A percentile compares a stretch with the other conserved stretches of the same genome.
Conservation (phyloP, 1,284 basidiomycete genomes). For the Trametes hirsuta region DNA sequence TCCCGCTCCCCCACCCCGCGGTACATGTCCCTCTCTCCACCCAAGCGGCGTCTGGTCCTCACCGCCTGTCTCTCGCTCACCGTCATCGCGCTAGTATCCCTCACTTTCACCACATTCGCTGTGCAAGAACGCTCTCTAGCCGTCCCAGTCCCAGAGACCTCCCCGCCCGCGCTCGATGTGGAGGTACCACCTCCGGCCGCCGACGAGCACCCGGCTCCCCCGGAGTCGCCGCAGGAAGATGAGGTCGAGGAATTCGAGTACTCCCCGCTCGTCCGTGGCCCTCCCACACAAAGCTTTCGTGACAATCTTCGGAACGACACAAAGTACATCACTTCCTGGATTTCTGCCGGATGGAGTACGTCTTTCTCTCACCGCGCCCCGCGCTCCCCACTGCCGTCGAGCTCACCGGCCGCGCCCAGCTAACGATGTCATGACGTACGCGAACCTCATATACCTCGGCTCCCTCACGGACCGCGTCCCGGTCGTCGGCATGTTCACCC, state of each 20-base stretch:
- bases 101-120: constrained; percentile 28
- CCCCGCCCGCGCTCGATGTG: constrained; percentile 27
- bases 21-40: constrained; percentile 15
- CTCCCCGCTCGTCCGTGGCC: constrained; percentile 42
- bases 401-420: constrained; percentile 41
- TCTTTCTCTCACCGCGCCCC: constrained; percentile 6
- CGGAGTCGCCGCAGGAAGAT: constrained; percentile 1
- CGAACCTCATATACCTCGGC: constrained; percentile 70
- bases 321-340: constrained; percentile 70
- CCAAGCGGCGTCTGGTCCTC: constrained; percentile 30
- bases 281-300: constrained; percentile 58
- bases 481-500: constrained; percentile 64
- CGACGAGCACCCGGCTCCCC: constrained; percentile 30
- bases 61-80: constrained; percentile 35
- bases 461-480: constrained; percentile 66
- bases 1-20: constrained; percentile 13
- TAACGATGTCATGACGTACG: constrained; percentile 74
- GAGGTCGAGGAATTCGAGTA: constrained; percentile 20
- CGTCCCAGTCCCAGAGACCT: constrained; percentile 20
- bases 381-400: not conserved
- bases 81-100: constrained; percentile 36
- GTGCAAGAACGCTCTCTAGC: not conserved
- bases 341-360: constrained; percentile 72
- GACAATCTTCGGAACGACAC: constrained; percentile 60
- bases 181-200: not conserved